Percentiles rank a stretch among this genome's conserved stretches.
These are phyloP conservation scores for Metarhizium robertsii DNA, from an alignment of 2,329 filamentous ascomycete genomes.

Conservation along the genomic window DNA sequence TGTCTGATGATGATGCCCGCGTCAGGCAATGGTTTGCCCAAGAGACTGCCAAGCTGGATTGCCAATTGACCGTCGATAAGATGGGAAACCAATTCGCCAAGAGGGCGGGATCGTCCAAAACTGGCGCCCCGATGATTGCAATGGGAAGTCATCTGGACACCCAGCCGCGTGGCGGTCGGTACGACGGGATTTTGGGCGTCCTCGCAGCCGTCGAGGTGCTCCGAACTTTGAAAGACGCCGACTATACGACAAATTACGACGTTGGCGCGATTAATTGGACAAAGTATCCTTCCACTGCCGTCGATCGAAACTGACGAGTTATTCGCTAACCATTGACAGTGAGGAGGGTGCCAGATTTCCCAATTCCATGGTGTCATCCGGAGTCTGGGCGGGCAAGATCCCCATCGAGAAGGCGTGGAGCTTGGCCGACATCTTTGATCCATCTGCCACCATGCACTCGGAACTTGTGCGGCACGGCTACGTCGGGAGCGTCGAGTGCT, in stretches of 20 bases:
- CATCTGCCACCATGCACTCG: slow-evolving; percentile 16
- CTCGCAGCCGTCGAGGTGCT: slow-evolving; percentile 65
- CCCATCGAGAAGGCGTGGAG: slow-evolving; percentile 51
- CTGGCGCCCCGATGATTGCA: slow-evolving; percentile 51
- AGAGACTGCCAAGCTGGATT: slow-evolving; percentile 55
- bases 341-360: slow-evolving; percentile 78
- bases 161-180: slow-evolving; percentile 55
- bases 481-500: slow-evolving; percentile 10
- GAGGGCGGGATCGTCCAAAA: slow-evolving; percentile 47
- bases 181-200: slow-evolving; percentile 71
- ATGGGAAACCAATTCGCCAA: slow-evolving; percentile 78
- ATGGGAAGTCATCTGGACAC: slow-evolving; percentile 64
- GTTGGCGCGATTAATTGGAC: slow-evolving; percentile 73
- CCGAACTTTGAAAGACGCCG: slow-evolving; percentile 52
- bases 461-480: slow-evolving; percentile 61
- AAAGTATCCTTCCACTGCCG: slow-evolving; percentile 35
- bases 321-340: slow-evolving; percentile 23
- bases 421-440: slow-evolving; percentile 46
- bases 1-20: slow-evolving; percentile 66
- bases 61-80: slow-evolving; percentile 57
- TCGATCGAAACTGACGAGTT: too few relatives aligned
- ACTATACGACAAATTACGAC: slow-evolving; percentile 58
- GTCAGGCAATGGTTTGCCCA: slow-evolving; percentile 71
- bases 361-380: slow-evolving; percentile 65
- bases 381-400: slow-evolving; percentile 65